These are phyloP conservation scores for Dovyalis caffra DNA, from an alignment of 345 rosid species.

Conservation along the genomic window DNA sequence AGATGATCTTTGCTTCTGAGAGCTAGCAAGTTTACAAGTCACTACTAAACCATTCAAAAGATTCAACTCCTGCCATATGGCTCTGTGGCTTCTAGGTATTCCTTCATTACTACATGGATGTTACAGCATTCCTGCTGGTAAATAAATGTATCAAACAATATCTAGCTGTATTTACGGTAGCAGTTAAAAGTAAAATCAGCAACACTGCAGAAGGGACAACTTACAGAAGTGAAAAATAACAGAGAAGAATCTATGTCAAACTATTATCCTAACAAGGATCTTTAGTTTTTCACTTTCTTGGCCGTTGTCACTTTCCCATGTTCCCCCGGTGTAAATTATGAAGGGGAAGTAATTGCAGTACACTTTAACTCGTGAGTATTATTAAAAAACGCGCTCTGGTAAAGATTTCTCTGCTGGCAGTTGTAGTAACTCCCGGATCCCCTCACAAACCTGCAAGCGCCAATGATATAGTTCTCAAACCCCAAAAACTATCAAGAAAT, in stretches of 20 bases:
- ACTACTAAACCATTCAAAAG: too few species aligned
- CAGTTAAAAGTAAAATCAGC: not conserved
- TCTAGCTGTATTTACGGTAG: too few species aligned
- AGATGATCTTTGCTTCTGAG: not conserved
- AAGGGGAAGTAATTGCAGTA: not conserved
- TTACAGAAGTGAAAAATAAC: not conserved
- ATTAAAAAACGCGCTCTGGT: slow-evolving; percentile 31
- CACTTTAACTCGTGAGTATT: not conserved
- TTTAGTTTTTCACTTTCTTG: not conserved
- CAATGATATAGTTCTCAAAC: not conserved
- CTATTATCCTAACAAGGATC: not conserved
- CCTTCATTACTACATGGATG: not conserved
- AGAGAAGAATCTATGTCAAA: not conserved
- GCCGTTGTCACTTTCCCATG: not conserved
- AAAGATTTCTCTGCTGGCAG: slow-evolving; percentile 31
- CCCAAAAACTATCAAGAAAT: not conserved
- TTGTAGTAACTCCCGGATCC: slow-evolving; percentile 43
- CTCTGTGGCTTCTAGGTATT: not conserved
- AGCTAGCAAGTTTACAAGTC: too few species aligned
- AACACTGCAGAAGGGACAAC: not conserved
- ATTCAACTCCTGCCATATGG: too few species aligned
- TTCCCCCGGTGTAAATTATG: not conserved
- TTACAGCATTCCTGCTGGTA: not conserved
- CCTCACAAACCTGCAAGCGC: slow-evolving; percentile 39
- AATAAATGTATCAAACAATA: not conserved